Evolutionary conservation across 2,329 filamentous ascomycete species (phyloP), one percentile per base, ranked within the genome.

Genomic region (Keithomyces neogunnii): DNA sequence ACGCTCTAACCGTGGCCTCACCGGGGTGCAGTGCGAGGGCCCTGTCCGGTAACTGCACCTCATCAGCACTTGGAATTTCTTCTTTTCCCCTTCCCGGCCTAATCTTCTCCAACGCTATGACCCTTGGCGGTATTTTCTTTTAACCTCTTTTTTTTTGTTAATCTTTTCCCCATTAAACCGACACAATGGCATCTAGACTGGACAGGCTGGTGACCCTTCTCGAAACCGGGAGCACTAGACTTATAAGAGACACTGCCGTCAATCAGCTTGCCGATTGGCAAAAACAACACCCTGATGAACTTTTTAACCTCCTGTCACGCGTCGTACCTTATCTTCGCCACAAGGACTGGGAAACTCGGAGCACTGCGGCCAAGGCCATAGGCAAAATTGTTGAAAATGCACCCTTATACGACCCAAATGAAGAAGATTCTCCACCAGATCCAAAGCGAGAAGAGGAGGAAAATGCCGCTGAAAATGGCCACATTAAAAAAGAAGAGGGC

Each of bases 201-300:
- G 88, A 91, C 74, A 84, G 88, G 67, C 78, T 92, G 62, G 88
- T 92, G 77, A 91, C 86, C 58, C 83, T 99, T 66, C 84, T 99
- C 62, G 93, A 99, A 78, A 97, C 93, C 52, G 93, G 93, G 61
- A 97, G 92, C 72, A 99, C 93, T 54, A 86, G 87, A 66, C 78
- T 99, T 59, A 97, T 99, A 66, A 86, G 95, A 60, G 95, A 96
- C 65, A 99, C 93, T 56, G 95, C 93, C 56, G 93, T 95, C 55
- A 90, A 95, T 65, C 93, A 99, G 72, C 80, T 99, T 56, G 93
- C 91, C 55, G 93, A 99, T 71, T 93, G 96, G 69, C 95, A 99
- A 71, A 97, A 96, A 67, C 88, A 93, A 68, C 93, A 97, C 62
- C 93, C 93, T 0, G 92, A 99, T 71, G 95, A 99, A 68, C 76